Evolutionary conservation across 352 stramenopile genomes (phyloP), one percentile per base, ranked within the genome.

Genomic region (Phytopythium boreale): DNA sequence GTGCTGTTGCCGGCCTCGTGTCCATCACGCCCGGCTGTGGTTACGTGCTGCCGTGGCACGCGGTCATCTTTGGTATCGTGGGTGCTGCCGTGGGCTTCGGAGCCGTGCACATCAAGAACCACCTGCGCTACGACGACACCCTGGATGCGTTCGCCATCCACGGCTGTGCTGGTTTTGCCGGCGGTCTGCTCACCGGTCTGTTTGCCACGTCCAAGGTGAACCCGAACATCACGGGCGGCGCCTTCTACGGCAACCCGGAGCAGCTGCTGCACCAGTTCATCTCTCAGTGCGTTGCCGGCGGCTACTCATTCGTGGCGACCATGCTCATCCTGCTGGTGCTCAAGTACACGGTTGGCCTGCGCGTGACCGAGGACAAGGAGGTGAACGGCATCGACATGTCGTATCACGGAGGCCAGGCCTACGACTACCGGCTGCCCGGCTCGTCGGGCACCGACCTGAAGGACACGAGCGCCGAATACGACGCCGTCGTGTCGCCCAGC

Each of bases 91-190:
- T 79, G 1, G 79, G 74, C 34, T 92, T 89, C 50, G 50, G 53
- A n/a, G 78, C 77, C 14, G 74, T 92, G 20, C 70, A 74, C 46
- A 59, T 92, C 57, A 92, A 92, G 57, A 86, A 92, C 70, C 55
- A 67, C 31, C 59, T 90, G 15, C 79, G 82, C 11, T 91, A 89
- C 67, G 87, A 95, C 49, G 87, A 95, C 61, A 92, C 81, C 7
- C 71, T 95, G n/a, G 87, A 95, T 64, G 76, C 77, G 51, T 92
- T 93, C 63, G 82, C 68, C 4, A 85, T 95, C 63, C 84, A 93
- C 69, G 83, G 82, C 46, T 79, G 82, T 26, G 82, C 63, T 29
- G 87, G 87, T 9, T 75, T 90, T 51, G 72, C 77, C 15, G 87
- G 87, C 26, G 80, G 79, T 15, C 62, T 95, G 8, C 41, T 92